Base-by-base conservation (phyloP, 2,329 filamentous ascomycete species). In the Apiospora saccharicola region DNA sequence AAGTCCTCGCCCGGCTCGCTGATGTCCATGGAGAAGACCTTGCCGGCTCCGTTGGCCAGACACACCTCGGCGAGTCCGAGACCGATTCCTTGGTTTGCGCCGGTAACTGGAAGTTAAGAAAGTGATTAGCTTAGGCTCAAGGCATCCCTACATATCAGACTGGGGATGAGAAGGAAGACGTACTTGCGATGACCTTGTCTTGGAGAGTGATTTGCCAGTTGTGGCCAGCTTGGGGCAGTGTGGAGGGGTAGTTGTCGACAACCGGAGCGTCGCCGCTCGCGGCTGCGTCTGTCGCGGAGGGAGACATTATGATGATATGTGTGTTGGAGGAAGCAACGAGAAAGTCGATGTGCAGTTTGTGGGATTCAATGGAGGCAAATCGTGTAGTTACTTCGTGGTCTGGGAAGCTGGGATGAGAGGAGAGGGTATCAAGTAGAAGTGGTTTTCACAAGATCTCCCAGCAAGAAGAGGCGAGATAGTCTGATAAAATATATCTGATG, bases 21-120 rank as follows among this genome's bases (percentile, higher is more conserved):
- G 64, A 85, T 78, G 76, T 85, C 84, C 49, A 85, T 78, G 16
- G 81, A 83, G 79, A 82, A 85, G 67, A 85, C 79, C 46, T 73
- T 75, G 46, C 78, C 80, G 26, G 85, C 85, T 4, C 77, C 78
- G 76, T 86, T 86, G 74, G 81, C 82, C 13, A 87, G 80, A 74
- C 84, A 86, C 67, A 84, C 82, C 75, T 86, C 82, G 30, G 85
- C 85, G 64, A 86, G 82, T 24, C 84, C 85, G 6, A 86, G 80
- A 12, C 84, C 85, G 64, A 86, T 86, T 70, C 85, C 81, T 74
- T 83, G 81, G 76, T 85, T 84, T 57, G 83, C 83, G 19, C 83
- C 83, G 3, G 83, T 84, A 74, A 85, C 82, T 75, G 24, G 2
- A 19, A 2, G 4, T 19, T 12, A 19, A 14, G 22, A 24, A 1